Conservation (phyloP, 257 asterid genomes). For the Solanum virginianum region DNA sequence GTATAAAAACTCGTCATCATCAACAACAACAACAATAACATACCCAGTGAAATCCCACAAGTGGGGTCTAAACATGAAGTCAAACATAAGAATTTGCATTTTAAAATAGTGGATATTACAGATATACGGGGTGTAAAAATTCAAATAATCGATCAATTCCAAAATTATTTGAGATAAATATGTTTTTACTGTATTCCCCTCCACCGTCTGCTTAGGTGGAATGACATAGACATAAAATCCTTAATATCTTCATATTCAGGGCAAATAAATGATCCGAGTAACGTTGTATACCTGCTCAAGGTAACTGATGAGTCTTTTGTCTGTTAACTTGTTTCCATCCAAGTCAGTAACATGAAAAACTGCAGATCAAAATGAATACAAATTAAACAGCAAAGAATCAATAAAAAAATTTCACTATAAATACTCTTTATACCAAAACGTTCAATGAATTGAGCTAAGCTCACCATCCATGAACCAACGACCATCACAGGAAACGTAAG, state of each 20-base stretch:
- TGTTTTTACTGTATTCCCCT: not conserved
- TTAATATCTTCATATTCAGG: not conserved
- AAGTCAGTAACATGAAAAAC: constrained; percentile 98
- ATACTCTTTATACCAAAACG: no score
- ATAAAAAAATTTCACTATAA: not conserved
- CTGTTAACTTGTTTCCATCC: constrained; percentile 80
- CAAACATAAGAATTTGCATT: not conserved
- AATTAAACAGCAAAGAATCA: constrained; percentile 10
- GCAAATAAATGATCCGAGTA: no score
- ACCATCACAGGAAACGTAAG: constrained; percentile 86
- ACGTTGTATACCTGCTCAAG: constrained; percentile 60
- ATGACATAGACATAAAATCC: not conserved
- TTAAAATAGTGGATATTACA: no score
- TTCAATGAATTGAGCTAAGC: constrained; percentile 8
- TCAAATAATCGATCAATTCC: not conserved
- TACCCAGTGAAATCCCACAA: no score
- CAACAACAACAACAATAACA: no score
- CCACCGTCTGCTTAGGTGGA: not conserved
- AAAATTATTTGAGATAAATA: not conserved
- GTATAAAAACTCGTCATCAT: not conserved
- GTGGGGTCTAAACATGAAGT: not conserved
- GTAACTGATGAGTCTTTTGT: constrained; percentile 60
- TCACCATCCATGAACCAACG: constrained; percentile 99
- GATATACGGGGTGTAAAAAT: no score
- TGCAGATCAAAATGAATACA: constrained; percentile 14